Base-by-base conservation (phyloP, 495 filamentous ascomycete genomes). In the Xylaria nigripes region DNA sequence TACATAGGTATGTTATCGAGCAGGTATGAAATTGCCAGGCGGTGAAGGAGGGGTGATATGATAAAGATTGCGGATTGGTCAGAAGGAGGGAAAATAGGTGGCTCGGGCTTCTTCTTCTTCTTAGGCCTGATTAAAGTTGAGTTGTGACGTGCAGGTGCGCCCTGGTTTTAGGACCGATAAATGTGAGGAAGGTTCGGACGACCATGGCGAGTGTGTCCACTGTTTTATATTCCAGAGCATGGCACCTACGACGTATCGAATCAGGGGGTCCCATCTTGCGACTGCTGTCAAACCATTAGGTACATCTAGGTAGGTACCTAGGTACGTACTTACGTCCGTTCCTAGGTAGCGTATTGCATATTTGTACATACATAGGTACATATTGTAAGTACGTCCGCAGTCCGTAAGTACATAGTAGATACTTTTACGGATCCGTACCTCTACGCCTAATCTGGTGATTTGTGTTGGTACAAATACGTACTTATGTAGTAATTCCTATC, bases 1-100 rank as follows among this genome's bases (percentile, higher is more conserved):
- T 30, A 30, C 5, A 10, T 30, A 30, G 32, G 32, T 36, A 13
- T 36, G 32, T 36, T 36, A 40, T 40, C 36, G 36, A 40, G 16
- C 15, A 41, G 12, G 34, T 41, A 36, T 41, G 8, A 19, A 54
- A 68, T 57, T 69, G 70, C 68, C 72, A 70, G 60, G 63, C 63
- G 60, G 63, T 65, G 63, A 64, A 60, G 43, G 63, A 61, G 63
- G 63, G 63, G 58, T 59, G 62, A 41, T 52, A 41, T 49, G 23
- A 32, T 45, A 25, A 29, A 21, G 21, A 21, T 5, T 32, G 25
- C 38, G 6, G 36, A 40, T 32, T 32, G 29, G 40, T 38, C 19
- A 38, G 45, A 32, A 34, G 30, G 59, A 54, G 44, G 18, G 22
- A 41, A 9, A 32, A 12, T 36, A 47, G 45, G 54, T 51, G 54